Evolutionary conservation across 257 asterid species (phyloP).

Genomic region (Solanum medicagineum): DNA sequence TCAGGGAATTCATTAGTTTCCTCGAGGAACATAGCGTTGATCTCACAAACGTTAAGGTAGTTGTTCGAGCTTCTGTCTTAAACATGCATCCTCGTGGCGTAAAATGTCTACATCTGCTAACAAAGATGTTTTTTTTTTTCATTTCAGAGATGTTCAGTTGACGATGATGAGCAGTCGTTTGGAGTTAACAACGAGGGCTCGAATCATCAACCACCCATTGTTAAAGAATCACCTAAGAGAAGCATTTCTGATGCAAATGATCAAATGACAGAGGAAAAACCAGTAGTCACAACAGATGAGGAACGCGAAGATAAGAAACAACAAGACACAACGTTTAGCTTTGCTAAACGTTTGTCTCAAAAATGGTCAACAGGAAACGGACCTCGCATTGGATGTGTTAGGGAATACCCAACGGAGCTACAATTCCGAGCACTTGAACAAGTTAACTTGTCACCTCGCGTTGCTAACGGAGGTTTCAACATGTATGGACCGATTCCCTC

Average conservation of each 20-base stretch:
- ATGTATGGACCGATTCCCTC: slow-evolving; percentile 86
- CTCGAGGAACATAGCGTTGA: slow-evolving; percentile 69
- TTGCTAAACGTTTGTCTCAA: slow-evolving; percentile 57
- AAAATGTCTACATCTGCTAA: background rate
- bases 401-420: slow-evolving; percentile 76
- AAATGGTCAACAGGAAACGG: slow-evolving; percentile 90
- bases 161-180: slow-evolving; percentile 48
- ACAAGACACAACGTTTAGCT: slow-evolving; percentile 7
- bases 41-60: slow-evolving; percentile 75
- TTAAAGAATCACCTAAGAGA: slow-evolving; percentile 10
- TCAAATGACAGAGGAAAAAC: slow-evolving; percentile 1
- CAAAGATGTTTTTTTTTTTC: background rate
- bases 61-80: background rate
- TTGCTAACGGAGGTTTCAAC: slow-evolving; percentile 26
- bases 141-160: slow-evolving; percentile 69
- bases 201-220: background rate
- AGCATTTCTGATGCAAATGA: background rate
- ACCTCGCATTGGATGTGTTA: slow-evolving; percentile 83
- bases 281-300: background rate
- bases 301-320: slow-evolving; percentile 14
- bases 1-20: slow-evolving; percentile 69
- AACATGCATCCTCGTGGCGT: background rate
- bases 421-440: slow-evolving; percentile 85
- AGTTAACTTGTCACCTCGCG: slow-evolving; percentile 80
- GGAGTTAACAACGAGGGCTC: slow-evolving; percentile 19